Base-by-base conservation (phyloP, 2,329 filamentous ascomycete genomes). In the Verticillium nonalfalfae region DNA sequence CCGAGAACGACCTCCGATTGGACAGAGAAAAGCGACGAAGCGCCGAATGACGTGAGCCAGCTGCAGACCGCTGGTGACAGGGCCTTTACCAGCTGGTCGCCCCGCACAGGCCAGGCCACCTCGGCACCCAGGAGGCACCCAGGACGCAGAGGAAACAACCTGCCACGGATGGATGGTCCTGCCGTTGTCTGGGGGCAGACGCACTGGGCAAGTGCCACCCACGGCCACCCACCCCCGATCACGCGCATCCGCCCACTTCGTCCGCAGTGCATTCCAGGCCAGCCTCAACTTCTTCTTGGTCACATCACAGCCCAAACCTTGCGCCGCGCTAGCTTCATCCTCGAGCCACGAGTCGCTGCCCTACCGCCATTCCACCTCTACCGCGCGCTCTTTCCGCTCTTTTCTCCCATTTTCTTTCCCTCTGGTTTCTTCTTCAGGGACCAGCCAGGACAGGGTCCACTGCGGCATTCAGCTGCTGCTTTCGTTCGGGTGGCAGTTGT, bases 281-380 rank as follows among this genome's bases (percentile, higher is more conserved):
- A 59, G 58, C 58, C 40, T 59, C 58, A 59, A 54, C 58, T 59
- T 59, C 40, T 38, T 59, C 58, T 56, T 56, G 54, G 54, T 56
- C 33, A 56, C 54, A 56, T 34, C 54, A 33, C 54, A 56, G 26
- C 54, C 26, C 54, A 56, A 56, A 56, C 54, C 54, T 56, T 56
- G 54, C 54, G 54, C 26, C 54, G 54, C 54, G 54, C 54, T 56
- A 56, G 33, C 45, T 52, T 52, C 45, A 52, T 52, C 45, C 45
- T 18, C 45, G 45, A 52, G 45, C 45, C 45, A 52, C 45, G 45
- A 52, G 45, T 26, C 45, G 18, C 45, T 52, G 45, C 45, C 45
- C 18, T 52, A 18, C 45, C 26, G 26, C 26, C 45, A 18, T 52
- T 26, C 18, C 7, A 7, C 45, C n/a, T 52, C 21, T 11, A 18